phyloP scores from a whole-genome alignment of 768 basidiomycete species.

The Boletus edulis region DNA sequence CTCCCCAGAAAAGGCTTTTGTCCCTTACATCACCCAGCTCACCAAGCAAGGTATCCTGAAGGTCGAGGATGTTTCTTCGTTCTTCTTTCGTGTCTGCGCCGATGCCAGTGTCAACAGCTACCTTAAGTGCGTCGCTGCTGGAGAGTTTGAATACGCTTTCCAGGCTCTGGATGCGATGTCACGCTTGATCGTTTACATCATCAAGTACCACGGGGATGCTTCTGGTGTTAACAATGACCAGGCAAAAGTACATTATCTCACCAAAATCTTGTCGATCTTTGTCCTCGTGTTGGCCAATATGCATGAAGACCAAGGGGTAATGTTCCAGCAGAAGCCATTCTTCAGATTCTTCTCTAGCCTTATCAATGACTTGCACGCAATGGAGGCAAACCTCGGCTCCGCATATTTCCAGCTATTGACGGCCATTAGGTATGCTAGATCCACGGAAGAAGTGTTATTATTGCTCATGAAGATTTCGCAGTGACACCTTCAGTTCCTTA shows the following conservation, averaged over 20 bases:
- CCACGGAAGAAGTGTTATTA: neutral
- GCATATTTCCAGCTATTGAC: constrained; percentile 89
- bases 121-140: constrained; percentile 66
- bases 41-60: constrained; percentile 96
- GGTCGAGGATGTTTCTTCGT: constrained; percentile 92
- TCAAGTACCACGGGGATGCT: constrained; percentile 99
- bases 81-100: constrained; percentile 98
- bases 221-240: constrained; percentile 90
- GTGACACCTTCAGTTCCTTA: constrained; percentile 92
- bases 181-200: constrained; percentile 92
- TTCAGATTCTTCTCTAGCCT: constrained; percentile 98
- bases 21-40: constrained; percentile 94
- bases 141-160: constrained; percentile 77
- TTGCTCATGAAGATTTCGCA: constrained; percentile 29
- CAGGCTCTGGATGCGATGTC: constrained; percentile 95
- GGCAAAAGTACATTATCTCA: constrained; percentile 94
- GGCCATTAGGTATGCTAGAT: constrained; percentile 67
- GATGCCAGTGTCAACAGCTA: constrained; percentile 93
- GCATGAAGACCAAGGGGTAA: constrained; percentile 89
- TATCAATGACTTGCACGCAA: constrained; percentile 83
- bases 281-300: constrained; percentile 92
- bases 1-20: constrained; percentile 91
- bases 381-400: constrained; percentile 81
- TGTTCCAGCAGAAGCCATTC: constrained; percentile 97
- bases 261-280: constrained; percentile 96